phyloP scores from a whole-genome alignment of 768 basidiomycete genomes.

The Mycena belliarum region DNA sequence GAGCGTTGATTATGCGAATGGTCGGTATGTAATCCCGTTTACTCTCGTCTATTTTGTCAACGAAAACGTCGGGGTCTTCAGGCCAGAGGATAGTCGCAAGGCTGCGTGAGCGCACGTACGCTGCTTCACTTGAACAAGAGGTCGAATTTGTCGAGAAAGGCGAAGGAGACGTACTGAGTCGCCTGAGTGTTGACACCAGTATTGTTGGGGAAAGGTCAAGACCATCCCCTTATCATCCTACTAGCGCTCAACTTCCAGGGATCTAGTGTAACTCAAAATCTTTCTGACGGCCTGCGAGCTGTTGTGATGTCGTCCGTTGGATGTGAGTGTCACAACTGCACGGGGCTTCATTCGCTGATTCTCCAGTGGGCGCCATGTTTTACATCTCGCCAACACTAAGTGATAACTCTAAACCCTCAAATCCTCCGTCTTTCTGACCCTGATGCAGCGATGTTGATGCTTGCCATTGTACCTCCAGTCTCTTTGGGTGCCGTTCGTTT shows the following conservation, averaged over 20 bases:
- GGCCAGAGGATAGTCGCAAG: slow-evolving; percentile 92
- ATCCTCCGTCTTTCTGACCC: background rate
- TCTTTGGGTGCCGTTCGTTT: slow-evolving; percentile 75
- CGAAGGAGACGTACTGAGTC: slow-evolving; percentile 90
- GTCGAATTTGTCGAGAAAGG: slow-evolving; percentile 91
- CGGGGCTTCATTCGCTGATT: background rate
- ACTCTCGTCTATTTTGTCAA: background rate
- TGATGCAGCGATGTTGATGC: slow-evolving; percentile 69
- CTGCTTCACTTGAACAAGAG: slow-evolving; percentile 84
- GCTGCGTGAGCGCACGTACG: slow-evolving; percentile 78
- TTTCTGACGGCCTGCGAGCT: slow-evolving; percentile 80
- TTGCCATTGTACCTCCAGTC: slow-evolving; percentile 86
- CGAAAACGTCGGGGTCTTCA: slow-evolving; percentile 11
- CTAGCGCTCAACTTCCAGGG: background rate
- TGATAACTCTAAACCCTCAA: background rate
- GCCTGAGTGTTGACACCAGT: slow-evolving; percentile 87
- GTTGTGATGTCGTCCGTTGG: slow-evolving; percentile 94
- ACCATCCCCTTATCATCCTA: background rate
- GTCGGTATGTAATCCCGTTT: slow-evolving; percentile 50
- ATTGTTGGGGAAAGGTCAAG: slow-evolving; percentile 89
- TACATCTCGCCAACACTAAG: slow-evolving; percentile 85
- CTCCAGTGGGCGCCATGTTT: slow-evolving; percentile 89
- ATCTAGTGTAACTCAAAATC: slow-evolving; percentile 69
- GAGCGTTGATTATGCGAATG: slow-evolving; percentile 83
- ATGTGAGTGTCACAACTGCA: slow-evolving; percentile 49